Percentiles rank a stretch among this genome's conserved stretches.
Conservation (phyloP, 352 stramenopile species). For the Phytophthora europaea region DNA sequence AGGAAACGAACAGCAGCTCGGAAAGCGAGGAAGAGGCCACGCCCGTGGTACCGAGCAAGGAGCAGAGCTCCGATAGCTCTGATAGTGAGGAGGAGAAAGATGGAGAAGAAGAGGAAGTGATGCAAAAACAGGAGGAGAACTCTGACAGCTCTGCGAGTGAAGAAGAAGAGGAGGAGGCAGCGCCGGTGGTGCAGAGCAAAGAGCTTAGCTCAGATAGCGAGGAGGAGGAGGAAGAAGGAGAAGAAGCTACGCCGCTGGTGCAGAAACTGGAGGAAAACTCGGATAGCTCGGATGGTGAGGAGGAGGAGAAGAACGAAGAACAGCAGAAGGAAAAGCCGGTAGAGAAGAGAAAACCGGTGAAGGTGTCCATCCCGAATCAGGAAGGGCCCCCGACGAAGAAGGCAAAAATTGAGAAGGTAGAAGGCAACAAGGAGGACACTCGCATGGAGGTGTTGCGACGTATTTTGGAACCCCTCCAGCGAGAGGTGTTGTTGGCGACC, state of each 20-base stretch:
- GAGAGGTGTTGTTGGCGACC: constrained; percentile 56
- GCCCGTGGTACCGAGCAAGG: neutral
- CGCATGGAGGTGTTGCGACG: constrained; percentile 29
- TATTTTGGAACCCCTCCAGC: constrained; percentile 68
- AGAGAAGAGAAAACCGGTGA: constrained; percentile 1
- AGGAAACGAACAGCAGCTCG: neutral
- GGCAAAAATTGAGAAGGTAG: neutral
- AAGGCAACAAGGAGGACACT: constrained; percentile 20
- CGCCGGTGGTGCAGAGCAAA: neutral
- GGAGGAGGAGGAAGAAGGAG: neutral
- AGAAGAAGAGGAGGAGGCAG: neutral
- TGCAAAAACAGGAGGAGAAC: neutral
- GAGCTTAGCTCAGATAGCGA: neutral
- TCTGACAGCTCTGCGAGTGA: neutral
- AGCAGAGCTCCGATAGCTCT: neutral
- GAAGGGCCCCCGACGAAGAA: neutral
- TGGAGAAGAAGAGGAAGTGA: neutral
- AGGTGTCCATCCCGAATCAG: neutral
- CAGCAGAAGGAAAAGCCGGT: neutral
- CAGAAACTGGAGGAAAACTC: neutral
- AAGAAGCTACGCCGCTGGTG: neutral
- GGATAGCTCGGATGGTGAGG: constrained; percentile 12
- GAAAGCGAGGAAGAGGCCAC: neutral
- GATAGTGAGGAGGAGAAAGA: neutral
- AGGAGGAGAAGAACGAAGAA: neutral